Conservation (phyloP, 2,329 filamentous ascomycete genomes). For the Penicillium brevicompactum region DNA sequence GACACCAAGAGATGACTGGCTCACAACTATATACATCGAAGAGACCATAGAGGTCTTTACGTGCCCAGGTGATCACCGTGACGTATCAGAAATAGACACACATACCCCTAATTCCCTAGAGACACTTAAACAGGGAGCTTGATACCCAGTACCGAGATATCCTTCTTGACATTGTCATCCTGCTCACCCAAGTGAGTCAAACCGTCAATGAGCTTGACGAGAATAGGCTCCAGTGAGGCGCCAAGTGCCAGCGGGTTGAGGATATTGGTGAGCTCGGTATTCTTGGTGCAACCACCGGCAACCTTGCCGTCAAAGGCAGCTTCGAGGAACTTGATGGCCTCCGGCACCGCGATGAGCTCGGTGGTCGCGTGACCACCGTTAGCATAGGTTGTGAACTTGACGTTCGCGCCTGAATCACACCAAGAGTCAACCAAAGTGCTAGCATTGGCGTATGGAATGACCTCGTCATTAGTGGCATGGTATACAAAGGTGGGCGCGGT, state of each 20-base stretch:
- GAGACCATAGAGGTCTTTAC: no score
- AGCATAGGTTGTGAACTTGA: slow-evolving; percentile 28
- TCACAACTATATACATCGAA: no score
- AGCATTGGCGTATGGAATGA: slow-evolving; percentile 28
- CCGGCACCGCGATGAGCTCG: slow-evolving; percentile 23
- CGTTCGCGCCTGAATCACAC: slow-evolving; percentile 23
- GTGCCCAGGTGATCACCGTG: no score
- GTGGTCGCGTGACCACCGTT: slow-evolving; percentile 29
- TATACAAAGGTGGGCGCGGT: slow-evolving; percentile 30
- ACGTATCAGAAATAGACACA: no score
- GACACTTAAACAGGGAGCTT: background rate
- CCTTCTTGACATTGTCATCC: slow-evolving; percentile 21
- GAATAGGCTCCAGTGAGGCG: slow-evolving; percentile 23
- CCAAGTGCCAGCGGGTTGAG: slow-evolving; percentile 28
- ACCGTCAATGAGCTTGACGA: slow-evolving; percentile 22
- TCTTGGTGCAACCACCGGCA: slow-evolving; percentile 19
- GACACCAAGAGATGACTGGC: no score
- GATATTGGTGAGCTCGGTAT: slow-evolving; percentile 21
- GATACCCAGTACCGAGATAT: slow-evolving; percentile 13
- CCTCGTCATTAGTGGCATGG: slow-evolving; percentile 27
- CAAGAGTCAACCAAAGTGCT: slow-evolving; percentile 23
- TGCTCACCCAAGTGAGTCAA: slow-evolving; percentile 15
- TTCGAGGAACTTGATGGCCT: slow-evolving; percentile 25
- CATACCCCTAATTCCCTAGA: background rate
- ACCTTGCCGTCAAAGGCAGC: slow-evolving; percentile 28